Evolutionary conservation across 371 early-diverging fungal genomes (phyloP).

Genomic region (Actinomortierella ambigua): DNA sequence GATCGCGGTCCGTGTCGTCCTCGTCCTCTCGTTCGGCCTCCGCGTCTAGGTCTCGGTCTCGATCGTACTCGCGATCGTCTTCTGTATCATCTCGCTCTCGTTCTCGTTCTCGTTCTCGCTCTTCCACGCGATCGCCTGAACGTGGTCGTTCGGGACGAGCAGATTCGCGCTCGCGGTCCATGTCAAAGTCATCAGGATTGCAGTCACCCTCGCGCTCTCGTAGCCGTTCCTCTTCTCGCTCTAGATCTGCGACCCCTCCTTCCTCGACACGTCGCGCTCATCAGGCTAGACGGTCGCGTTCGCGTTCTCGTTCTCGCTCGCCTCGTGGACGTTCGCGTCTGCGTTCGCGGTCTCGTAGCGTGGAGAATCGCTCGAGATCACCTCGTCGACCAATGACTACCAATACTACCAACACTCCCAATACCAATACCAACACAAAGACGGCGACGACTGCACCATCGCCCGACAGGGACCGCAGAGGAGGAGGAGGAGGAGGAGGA

Average conservation of each 20-base stretch:
- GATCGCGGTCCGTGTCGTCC: conserved; percentile 23
- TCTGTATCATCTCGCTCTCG: too few species aligned
- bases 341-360: too few species aligned
- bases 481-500: conserved; percentile 11
- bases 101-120: conserved; percentile 8
- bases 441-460: conserved; percentile 8
- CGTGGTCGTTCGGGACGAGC: conserved; percentile 14
- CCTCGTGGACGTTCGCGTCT: too few species aligned
- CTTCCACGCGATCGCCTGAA: conserved; percentile 21
- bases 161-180: conserved; percentile 5
- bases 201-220: neutral
- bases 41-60: conserved; percentile 13
- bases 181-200: neutral
- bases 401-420: too few species aligned
- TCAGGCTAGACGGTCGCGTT: too few species aligned
- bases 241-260: conserved; percentile 50
- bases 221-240: conserved; percentile 44
- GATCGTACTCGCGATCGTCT: conserved; percentile 14
- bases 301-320: too few species aligned
- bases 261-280: conserved; percentile 43
- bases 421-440: too few species aligned
- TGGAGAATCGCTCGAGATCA: too few species aligned
- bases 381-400: too few species aligned
- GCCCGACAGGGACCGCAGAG: neutral
- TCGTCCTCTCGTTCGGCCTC: conserved; percentile 9